These are phyloP conservation scores for Cetraspora pellucida DNA, from an alignment of 192 early-diverging fungal species.

Conservation along the genomic window DNA sequence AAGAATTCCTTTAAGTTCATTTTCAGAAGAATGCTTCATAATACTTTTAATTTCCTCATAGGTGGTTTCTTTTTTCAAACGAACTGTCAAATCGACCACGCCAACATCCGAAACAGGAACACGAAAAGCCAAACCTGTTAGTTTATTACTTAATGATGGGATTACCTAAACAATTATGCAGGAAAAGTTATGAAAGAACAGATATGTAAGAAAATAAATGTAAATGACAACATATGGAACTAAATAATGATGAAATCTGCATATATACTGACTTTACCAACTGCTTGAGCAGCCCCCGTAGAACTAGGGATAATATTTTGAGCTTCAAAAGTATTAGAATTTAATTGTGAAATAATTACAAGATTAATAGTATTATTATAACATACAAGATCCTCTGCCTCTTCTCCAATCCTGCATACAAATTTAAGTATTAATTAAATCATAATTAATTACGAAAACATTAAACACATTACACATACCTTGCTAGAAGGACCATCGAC, in stretches of 20 bases:
- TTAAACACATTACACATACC: background rate
- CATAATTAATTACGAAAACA: too few relatives aligned
- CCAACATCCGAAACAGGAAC: constrained; percentile 91
- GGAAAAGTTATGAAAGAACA: too few relatives aligned
- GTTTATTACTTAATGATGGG: constrained; percentile 89
- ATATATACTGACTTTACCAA: constrained; percentile 69
- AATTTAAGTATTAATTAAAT: too few relatives aligned
- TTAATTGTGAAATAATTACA: constrained; percentile 77
- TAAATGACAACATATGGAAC: too few relatives aligned
- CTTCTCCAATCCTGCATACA: too few relatives aligned
- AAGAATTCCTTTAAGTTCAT: constrained; percentile 83
- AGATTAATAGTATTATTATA: constrained; percentile 72
- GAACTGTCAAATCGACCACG: constrained; percentile 95
- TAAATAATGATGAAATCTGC: background rate
- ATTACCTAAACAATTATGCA: constrained; percentile 58
- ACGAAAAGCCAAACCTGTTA: constrained; percentile 99
- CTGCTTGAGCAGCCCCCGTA: constrained; percentile 99
- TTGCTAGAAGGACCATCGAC: constrained; percentile 96
- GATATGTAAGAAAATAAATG: too few relatives aligned
- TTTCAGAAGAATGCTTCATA: constrained; percentile 84
- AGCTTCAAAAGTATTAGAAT: constrained; percentile 89
- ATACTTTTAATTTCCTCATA: constrained; percentile 89
- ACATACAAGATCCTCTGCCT: constrained; percentile 72
- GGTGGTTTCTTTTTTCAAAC: constrained; percentile 85
- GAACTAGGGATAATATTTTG: constrained; percentile 98